These are phyloP conservation scores for Pseudomicrostroma phylloplanum DNA, from an alignment of 1,284 basidiomycete species.

Conservation along the genomic window DNA sequence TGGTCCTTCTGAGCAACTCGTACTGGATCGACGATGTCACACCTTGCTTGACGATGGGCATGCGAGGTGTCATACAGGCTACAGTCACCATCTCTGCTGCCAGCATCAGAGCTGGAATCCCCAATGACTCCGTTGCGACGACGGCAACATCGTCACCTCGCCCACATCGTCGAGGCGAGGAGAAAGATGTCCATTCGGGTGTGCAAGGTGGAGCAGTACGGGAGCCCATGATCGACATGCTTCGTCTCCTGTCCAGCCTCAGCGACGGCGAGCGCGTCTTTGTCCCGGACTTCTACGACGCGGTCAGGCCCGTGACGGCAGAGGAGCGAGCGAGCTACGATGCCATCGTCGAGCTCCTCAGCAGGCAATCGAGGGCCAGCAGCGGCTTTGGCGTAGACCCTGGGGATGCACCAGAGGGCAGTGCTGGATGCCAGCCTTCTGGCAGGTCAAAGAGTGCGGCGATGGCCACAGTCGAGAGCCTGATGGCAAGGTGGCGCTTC, in stretches of 20 bases:
- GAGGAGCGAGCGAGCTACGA: conserved; percentile 49
- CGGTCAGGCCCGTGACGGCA: conserved; percentile 38
- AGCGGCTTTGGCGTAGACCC: background rate
- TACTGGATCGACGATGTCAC: conserved; percentile 91
- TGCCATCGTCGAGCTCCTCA: conserved; percentile 24
- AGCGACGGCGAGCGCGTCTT: conserved; percentile 60
- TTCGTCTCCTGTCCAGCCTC: conserved; percentile 70
- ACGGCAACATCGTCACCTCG: background rate
- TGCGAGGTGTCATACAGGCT: conserved; percentile 85
- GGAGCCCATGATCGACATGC: conserved; percentile 88
- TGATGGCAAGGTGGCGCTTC: conserved; percentile 41
- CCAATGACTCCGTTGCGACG: background rate
- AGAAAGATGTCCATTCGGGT: conserved; percentile 77
- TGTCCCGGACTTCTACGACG: conserved; percentile 75
- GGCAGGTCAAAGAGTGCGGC: background rate
- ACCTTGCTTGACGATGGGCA: conserved; percentile 92
- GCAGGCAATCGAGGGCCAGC: too few relatives aligned
- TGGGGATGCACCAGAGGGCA: background rate
- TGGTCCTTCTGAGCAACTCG: conserved; percentile 62
- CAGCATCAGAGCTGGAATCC: background rate
- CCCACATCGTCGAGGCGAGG: background rate
- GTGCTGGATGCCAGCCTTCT: background rate
- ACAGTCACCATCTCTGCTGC: conserved; percentile 60
- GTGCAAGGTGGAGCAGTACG: conserved; percentile 79
- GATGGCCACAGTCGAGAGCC: conserved; percentile 18